phyloP scores from a whole-genome alignment of 805 yeast species.

The Ogataea dorogensis region DNA sequence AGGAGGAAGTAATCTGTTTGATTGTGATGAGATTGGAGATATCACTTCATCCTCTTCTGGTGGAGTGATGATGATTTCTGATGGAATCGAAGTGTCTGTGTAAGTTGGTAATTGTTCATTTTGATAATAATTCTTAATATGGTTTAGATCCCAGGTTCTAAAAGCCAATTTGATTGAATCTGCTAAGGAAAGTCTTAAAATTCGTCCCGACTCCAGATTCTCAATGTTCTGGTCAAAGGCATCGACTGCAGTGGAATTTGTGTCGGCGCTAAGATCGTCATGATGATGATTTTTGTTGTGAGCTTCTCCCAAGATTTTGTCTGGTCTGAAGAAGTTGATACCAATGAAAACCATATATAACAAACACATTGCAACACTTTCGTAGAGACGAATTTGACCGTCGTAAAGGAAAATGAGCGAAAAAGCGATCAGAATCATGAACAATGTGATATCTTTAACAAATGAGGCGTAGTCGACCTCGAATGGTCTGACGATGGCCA shows the following conservation, averaged over 20 bases:
- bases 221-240: slow-evolving; percentile 27
- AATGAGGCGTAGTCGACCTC: slow-evolving; percentile 53
- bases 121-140: slow-evolving; percentile 11
- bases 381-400: slow-evolving; percentile 52
- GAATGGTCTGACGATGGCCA: slow-evolving; percentile 45
- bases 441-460: slow-evolving; percentile 59
- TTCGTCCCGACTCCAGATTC: slow-evolving; percentile 27
- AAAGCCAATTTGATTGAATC: slow-evolving; percentile 34
- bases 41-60: slow-evolving; percentile 6
- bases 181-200: slow-evolving; percentile 29
- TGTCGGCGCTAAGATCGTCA: slow-evolving; percentile 7
- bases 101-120: slow-evolving; percentile 3
- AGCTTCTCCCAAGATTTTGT: slow-evolving; percentile 26
- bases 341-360: slow-evolving; percentile 60
- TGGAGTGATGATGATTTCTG: slow-evolving; percentile 17
- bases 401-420: slow-evolving; percentile 53
- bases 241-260: slow-evolving; percentile 11
- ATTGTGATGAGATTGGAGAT: not conserved
- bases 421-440: slow-evolving; percentile 48
- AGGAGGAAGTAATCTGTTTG: slow-evolving; percentile 7
- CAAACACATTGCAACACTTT: slow-evolving; percentile 55
- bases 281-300: not conserved
- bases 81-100: slow-evolving; percentile 7
- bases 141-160: slow-evolving; percentile 20
- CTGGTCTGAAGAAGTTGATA: slow-evolving; percentile 31